Percentiles rank a stretch among this genome's conserved stretches.
These are phyloP conservation scores for Escovopsis sp. DNA, from an alignment of 2,329 filamentous ascomycete genomes.

Conservation along the genomic window DNA sequence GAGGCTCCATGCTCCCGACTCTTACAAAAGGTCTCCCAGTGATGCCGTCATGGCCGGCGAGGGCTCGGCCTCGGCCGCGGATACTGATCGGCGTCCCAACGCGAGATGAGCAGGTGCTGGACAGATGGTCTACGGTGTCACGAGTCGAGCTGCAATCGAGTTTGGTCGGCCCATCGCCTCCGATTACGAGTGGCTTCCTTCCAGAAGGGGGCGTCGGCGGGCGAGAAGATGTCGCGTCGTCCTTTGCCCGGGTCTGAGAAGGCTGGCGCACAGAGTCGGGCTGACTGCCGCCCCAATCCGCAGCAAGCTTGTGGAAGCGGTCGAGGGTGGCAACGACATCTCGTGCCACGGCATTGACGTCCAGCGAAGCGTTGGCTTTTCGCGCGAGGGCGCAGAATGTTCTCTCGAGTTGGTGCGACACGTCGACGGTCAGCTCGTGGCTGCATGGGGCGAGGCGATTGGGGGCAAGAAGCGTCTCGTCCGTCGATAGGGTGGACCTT, in stretches of 20 bases:
- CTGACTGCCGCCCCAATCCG: slow-evolving; percentile 1
- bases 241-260: slow-evolving; percentile 1
- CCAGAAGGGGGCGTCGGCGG: neutral
- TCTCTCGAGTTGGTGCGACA: slow-evolving; percentile 30
- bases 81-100: slow-evolving; percentile 12
- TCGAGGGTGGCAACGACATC: slow-evolving; percentile 26
- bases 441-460: slow-evolving; percentile 29
- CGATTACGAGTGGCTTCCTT: neutral
- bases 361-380: slow-evolving; percentile 23
- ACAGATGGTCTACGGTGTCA: slow-evolving; percentile 10
- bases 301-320: slow-evolving; percentile 4
- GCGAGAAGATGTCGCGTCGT: neutral
- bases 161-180: neutral
- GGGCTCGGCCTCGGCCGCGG: slow-evolving; percentile 9
- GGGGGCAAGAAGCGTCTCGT: slow-evolving; percentile 16
- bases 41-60: slow-evolving; percentile 32
- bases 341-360: slow-evolving; percentile 29
- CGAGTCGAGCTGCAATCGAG: slow-evolving; percentile 6
- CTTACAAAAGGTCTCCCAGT: slow-evolving; percentile 40
- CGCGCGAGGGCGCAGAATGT: slow-evolving; percentile 37
- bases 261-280: slow-evolving; percentile 2
- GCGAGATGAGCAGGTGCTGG: slow-evolving; percentile 9
- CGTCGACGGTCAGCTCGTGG: slow-evolving; percentile 30
- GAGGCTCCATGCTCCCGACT: slow-evolving; percentile 23
- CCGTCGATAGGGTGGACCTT: slow-evolving; percentile 15